Evolutionary conservation across 1,139 yeast genomes (phyloP).

Genomic region (Nakaseomyces sp.): DNA sequence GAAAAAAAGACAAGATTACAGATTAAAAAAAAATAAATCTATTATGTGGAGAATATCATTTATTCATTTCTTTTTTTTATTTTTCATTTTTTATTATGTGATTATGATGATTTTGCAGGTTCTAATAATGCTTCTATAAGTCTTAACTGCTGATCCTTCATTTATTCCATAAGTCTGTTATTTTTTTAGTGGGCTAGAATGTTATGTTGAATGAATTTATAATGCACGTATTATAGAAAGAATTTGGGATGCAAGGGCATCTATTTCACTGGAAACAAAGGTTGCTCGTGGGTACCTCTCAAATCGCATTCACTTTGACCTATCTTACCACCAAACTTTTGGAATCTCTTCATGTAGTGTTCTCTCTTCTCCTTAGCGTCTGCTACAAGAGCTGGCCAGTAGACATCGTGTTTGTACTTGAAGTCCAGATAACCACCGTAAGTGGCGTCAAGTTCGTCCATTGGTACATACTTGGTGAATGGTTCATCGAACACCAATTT

Average conservation of each 20-base stretch:
- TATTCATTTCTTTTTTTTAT: background rate
- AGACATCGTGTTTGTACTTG: constrained; percentile 65
- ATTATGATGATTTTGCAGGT: background rate
- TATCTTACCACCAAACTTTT: constrained; percentile 54
- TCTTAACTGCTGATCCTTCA: background rate
- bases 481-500: constrained; percentile 88
- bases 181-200: background rate
- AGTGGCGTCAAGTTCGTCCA: constrained; percentile 68
- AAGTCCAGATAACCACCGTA: constrained; percentile 82
- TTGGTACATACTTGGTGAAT: constrained; percentile 71
- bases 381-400: constrained; percentile 66
- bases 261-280: constrained; percentile 34
- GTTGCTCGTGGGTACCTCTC: constrained; percentile 46
- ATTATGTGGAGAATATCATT: too few relatives aligned
- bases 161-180: too few relatives aligned
- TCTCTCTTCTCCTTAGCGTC: constrained; percentile 49
- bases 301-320: constrained; percentile 81
- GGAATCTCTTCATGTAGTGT: constrained; percentile 54
- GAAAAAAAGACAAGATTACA: too few relatives aligned
- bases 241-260: background rate
- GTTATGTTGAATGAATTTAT: constrained; percentile 3
- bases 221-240: background rate
- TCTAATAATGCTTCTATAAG: too few relatives aligned
- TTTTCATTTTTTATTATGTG: background rate
- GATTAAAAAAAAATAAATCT: too few relatives aligned